Conservation (phyloP, 2,329 filamentous ascomycete species). For the Malbranchea zuffiana region DNA sequence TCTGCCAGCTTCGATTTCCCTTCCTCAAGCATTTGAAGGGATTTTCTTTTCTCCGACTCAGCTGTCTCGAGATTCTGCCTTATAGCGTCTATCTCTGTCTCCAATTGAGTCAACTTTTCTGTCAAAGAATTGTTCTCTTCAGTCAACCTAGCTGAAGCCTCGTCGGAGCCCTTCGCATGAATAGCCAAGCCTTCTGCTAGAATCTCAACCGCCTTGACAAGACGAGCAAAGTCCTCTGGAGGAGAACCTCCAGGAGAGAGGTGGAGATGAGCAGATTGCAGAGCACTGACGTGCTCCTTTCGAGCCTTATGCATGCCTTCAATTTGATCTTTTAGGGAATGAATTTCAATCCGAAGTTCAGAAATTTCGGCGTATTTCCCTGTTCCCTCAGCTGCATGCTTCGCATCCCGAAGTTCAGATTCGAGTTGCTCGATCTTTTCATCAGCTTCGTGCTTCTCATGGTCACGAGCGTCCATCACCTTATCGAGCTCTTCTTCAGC, state of each 20-base stretch:
- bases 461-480: slow-evolving; percentile 69
- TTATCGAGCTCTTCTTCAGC: slow-evolving; percentile 86
- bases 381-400: slow-evolving; percentile 44
- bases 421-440: slow-evolving; percentile 58
- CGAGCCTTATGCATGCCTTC: slow-evolving; percentile 42
- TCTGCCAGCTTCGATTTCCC: slow-evolving; percentile 39
- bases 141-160: slow-evolving; percentile 48
- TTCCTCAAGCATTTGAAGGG: slow-evolving; percentile 44
- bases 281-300: slow-evolving; percentile 42
- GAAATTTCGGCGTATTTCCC: slow-evolving; percentile 29
- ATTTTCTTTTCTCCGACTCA: slow-evolving; percentile 42
- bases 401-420: slow-evolving; percentile 56
- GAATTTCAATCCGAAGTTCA: slow-evolving; percentile 29
- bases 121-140: slow-evolving; percentile 54
- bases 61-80: slow-evolving; percentile 44
- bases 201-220: slow-evolving; percentile 51
- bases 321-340: slow-evolving; percentile 42
- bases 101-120: slow-evolving; percentile 44
- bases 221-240: slow-evolving; percentile 46
- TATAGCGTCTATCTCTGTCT: slow-evolving; percentile 45
- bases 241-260: slow-evolving; percentile 44
- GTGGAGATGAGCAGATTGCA: slow-evolving; percentile 51
- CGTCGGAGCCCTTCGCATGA: slow-evolving; percentile 51
- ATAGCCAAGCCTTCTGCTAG: slow-evolving; percentile 49
- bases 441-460: slow-evolving; percentile 62